These are phyloP conservation scores for Curvularia sp. DNA, from an alignment of 2,329 filamentous ascomycete genomes.

Conservation along the genomic window DNA sequence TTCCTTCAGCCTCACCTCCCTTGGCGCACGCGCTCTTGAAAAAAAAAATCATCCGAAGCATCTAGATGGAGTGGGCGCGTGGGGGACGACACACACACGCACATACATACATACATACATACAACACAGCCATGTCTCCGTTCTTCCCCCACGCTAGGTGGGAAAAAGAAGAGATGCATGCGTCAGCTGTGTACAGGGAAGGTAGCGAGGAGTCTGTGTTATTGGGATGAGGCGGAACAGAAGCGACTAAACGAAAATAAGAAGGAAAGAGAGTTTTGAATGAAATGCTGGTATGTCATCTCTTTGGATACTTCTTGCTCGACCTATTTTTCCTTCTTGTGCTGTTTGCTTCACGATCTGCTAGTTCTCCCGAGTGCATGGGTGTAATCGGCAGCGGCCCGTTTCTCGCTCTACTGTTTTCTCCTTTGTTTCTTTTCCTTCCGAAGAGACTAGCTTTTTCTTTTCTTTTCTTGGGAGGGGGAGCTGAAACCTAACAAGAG, in stretches of 20 bases:
- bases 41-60: not conserved
- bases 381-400: not conserved
- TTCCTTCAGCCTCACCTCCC: not conserved
- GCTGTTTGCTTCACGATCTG: not conserved
- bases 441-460: not conserved
- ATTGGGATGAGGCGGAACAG: not conserved
- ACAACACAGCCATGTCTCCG: not conserved
- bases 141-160: not conserved
- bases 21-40: not conserved
- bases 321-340: not conserved
- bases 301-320: no score
- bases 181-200: not conserved
- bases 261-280: no score
- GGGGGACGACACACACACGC: not conserved
- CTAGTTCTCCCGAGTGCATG: not conserved
- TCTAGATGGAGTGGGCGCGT: not conserved
- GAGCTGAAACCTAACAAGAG: not conserved
- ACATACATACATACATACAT: not conserved
- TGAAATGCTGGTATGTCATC: no score
- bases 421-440: no score
- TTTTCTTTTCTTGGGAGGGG: not conserved
- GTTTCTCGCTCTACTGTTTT: no score
- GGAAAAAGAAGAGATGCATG: not conserved
- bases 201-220: not conserved
- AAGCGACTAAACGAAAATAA: not conserved